Base-by-base conservation (phyloP, 306 rosid species). In the Senna tora region DNA sequence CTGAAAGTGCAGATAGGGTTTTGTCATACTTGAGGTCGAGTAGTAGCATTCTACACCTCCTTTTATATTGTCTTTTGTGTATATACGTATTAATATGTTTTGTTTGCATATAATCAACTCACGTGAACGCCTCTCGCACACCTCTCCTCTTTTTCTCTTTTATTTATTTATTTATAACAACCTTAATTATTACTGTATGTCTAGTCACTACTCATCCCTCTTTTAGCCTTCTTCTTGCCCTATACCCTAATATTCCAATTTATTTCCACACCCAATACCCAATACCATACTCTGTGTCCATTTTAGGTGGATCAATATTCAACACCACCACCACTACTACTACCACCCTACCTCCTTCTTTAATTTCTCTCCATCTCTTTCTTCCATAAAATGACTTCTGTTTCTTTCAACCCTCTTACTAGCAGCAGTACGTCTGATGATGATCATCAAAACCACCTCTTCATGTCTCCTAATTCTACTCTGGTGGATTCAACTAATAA, bases 51-150 rank as follows among this genome's bases (percentile, higher is more conserved):
- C 82, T 41, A 75, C 68, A 67, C 76, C 77, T 79, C 82, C 85
- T 76, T 74, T 76, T 43, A 46, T 63, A 62, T 81, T 88, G 94
- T 92, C 92, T 72, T 83, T 79, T 73, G 10, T 38, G 49, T 42
- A 4, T 38, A 2, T 38, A 38, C 10, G 39, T 62, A 62, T 64
- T 22, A 56, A 22, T 58, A 22, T 66, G 49, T 74, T 79, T 75
- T 83, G 77, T 84, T 69, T 69, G 45, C 7, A 36, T 67, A 71
- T 74, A 81, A 81, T 69, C 51, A 67, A 64, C 55, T 74, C 86
- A 84, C 92, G 96, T 90, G 93, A 87, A 83, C 76, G 36, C n/a
- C 65, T 71, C 74, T 22, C 66, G 73, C 77, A 79, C 75, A 67
- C 55, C 59, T 67, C 72, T 54, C 74, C 52, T 77, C 76, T 77